Evolutionary conservation across 1,284 basidiomycete genomes (phyloP).

Genomic region (Cryptococcus depauperatus): DNA sequence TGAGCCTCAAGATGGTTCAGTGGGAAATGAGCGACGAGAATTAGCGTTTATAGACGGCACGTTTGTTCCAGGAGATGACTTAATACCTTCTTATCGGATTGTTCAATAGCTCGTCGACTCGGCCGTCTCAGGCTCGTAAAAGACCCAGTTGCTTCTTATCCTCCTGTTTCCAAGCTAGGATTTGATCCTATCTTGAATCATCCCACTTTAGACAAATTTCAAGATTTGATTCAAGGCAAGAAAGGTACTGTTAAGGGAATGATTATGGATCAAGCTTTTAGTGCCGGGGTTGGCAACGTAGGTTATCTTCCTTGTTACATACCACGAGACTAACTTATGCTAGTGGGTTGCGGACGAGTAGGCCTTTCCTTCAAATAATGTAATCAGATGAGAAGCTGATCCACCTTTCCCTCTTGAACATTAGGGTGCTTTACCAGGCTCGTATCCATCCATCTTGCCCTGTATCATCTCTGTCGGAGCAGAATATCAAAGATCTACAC

Average conservation of each 20-base stretch:
- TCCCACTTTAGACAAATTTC: constrained; percentile 57
- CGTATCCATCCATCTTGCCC: constrained; percentile 67
- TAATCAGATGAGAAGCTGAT: not conserved
- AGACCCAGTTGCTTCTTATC: constrained; percentile 54
- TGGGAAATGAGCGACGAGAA: constrained; percentile 24
- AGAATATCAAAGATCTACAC: constrained; percentile 54
- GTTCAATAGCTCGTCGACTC: constrained; percentile 59
- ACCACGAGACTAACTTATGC: not conserved
- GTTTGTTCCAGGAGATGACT: constrained; percentile 1
- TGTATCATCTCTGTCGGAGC: constrained; percentile 53
- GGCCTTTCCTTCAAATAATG: not conserved
- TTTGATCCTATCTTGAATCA: constrained; percentile 72
- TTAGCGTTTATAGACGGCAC: constrained; percentile 42
- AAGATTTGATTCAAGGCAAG: constrained; percentile 51
- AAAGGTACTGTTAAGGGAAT: constrained; percentile 68
- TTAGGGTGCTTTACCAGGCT: constrained; percentile 68
- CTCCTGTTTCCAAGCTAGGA: constrained; percentile 62
- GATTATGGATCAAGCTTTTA: constrained; percentile 71
- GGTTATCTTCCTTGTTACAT: constrained; percentile 4
- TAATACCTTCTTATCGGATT: not conserved
- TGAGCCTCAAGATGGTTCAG: constrained; percentile 27
- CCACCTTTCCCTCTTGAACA: not conserved
- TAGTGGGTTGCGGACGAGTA: constrained; percentile 63
- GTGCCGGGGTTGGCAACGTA: constrained; percentile 67
- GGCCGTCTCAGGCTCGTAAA: constrained; percentile 60